Base-by-base conservation (phyloP, 2,329 filamentous ascomycete genomes). In the Cercospora sp. region DNA sequence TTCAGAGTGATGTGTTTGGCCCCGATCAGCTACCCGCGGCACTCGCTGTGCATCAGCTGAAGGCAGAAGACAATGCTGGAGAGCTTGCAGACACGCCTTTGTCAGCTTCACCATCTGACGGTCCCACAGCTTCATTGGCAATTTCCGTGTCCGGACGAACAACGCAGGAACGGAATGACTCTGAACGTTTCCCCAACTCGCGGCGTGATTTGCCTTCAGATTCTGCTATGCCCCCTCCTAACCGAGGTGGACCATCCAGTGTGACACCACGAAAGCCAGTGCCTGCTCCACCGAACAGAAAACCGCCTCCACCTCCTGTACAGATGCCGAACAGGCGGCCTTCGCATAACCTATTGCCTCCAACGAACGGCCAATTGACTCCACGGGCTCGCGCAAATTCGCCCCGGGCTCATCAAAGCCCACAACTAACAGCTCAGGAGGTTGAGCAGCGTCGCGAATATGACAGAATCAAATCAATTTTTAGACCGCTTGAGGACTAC, bases 401-500 rank as follows among this genome's bases (percentile, higher is more conserved):
- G 13, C 72, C 76, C 23, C 68, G 72, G 28, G 67, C 67, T n/a
- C 69, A 65, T 23, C 65, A 67, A 36, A 77, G 76, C 51, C 74
- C 76, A 4, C 69, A 69, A 48, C 62, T 73, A 5, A 71, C 75
- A n/a, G 60, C 70, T 2, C 68, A 71, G 20, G 75, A 78, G 33
- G 45, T 70, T 16, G 72, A 75, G 42, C 69, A 74, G 53, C 70
- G 73, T 5, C 68, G 74, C 36, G 74, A 77, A 26, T 76, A 78
- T 60, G 78, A 80, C 57, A 72, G 75, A 3, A 79, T 84, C 2
- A 88, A 86, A 74, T 83, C 82, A 42, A 87, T 94, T 10, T 97
- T 97, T 78, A 89, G 87, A 68, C 85, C 85, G 5, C 77, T 97
- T 13, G 92, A 96, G 79, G 90, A 93, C 69, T 94, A 95, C 75